Conservation (phyloP, 495 filamentous ascomycete species). For the Annulohypoxylon bovei region DNA sequence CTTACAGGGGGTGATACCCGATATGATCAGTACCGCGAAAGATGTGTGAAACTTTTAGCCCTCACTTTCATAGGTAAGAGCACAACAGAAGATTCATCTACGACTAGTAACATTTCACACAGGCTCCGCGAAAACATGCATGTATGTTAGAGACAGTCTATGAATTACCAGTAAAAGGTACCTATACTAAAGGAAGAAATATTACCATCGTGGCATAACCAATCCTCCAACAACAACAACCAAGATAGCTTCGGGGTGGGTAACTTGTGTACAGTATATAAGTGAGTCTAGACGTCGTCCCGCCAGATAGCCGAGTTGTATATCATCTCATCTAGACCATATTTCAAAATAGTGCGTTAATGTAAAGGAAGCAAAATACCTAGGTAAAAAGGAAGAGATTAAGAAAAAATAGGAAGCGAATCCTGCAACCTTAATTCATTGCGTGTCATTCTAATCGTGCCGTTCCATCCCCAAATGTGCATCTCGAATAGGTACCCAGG, state of each 20-base stretch:
- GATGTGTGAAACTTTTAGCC: too few relatives aligned
- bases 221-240: background rate
- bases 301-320: conserved; percentile 3
- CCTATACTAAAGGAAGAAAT: conserved; percentile 31
- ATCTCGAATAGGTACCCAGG: background rate
- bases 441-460: conserved; percentile 12
- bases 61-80: too few relatives aligned
- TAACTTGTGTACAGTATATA: conserved; percentile 33
- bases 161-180: conserved; percentile 34
- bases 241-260: conserved; percentile 12
- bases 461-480: background rate
- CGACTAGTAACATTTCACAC: background rate
- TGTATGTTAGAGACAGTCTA: conserved; percentile 22
- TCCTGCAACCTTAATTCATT: background rate
- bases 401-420: background rate
- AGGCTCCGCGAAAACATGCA: background rate
- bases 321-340: conserved; percentile 16
- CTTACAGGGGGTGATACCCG: too few relatives aligned
- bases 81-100: background rate
- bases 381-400: background rate
- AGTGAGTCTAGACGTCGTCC: conserved; percentile 17
- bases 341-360: background rate
- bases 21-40: too few relatives aligned
- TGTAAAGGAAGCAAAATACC: background rate
- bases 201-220: conserved; percentile 23